phyloP scores from a whole-genome alignment of 2,329 filamentous ascomycete genomes.

The Drechslerella dactyloides region DNA sequence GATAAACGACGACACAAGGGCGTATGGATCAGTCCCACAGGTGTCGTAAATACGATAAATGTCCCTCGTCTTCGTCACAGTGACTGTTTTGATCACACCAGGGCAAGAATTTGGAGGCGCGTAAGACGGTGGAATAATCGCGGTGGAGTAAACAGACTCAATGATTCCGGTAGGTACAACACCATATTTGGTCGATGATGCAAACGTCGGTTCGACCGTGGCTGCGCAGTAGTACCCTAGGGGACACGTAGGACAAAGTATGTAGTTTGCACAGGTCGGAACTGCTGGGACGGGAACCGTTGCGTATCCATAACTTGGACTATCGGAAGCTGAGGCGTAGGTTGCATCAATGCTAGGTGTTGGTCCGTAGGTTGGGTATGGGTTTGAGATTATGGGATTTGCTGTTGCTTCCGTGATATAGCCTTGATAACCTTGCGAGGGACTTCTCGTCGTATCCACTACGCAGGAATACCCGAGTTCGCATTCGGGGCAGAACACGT shows the following conservation, averaged over 20 bases:
- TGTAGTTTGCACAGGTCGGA: slow-evolving; percentile 39
- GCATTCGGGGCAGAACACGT: slow-evolving; percentile 44
- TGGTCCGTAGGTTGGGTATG: slow-evolving; percentile 13
- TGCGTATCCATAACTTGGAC: slow-evolving; percentile 10
- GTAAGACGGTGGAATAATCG: slow-evolving; percentile 9
- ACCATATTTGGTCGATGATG: slow-evolving; percentile 31
- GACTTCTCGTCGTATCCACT: background rate
- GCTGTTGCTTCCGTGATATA: slow-evolving; percentile 23
- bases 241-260: slow-evolving; percentile 35
- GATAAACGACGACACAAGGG: slow-evolving; percentile 29
- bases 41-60: slow-evolving; percentile 33
- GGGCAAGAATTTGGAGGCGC: slow-evolving; percentile 5
- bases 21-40: slow-evolving; percentile 33
- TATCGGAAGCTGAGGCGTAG: slow-evolving; percentile 16
- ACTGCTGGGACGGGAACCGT: slow-evolving; percentile 21
- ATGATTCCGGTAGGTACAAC: slow-evolving; percentile 37
- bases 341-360: slow-evolving; percentile 19
- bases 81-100: slow-evolving; percentile 10
- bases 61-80: slow-evolving; percentile 31
- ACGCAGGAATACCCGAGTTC: slow-evolving; percentile 40
- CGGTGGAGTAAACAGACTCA: slow-evolving; percentile 32
- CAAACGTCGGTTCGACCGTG: slow-evolving; percentile 21
- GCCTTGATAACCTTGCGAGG: background rate
- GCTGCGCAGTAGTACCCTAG: slow-evolving; percentile 39
- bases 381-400: slow-evolving; percentile 34